phyloP scores from a whole-genome alignment of 2,329 filamentous ascomycete genomes.

The Thielaviopsis ethacetica region DNA sequence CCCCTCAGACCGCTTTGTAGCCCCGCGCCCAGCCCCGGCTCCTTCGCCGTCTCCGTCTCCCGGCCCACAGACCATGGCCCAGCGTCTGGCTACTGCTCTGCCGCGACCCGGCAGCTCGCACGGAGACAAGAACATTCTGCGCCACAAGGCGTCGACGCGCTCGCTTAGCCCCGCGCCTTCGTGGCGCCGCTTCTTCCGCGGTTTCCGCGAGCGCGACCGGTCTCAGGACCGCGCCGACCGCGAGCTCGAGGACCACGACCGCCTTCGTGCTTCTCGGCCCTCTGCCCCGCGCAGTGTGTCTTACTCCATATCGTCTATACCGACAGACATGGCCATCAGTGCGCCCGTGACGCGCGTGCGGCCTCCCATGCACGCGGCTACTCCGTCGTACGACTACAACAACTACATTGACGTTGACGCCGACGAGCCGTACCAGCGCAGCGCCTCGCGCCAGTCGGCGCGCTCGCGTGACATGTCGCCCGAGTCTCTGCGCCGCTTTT shows the following conservation, averaged over 20 bases:
- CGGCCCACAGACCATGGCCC: conserved; percentile 6
- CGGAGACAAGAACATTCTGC: conserved; percentile 13
- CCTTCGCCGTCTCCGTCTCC: conserved; percentile 17
- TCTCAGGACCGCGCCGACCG: conserved; percentile 17
- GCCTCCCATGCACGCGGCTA: neutral
- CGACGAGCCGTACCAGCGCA: neutral
- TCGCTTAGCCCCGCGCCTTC: conserved; percentile 32
- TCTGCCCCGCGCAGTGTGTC: conserved; percentile 4
- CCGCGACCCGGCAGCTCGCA: neutral
- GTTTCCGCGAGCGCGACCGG: conserved; percentile 20
- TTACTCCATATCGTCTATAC: neutral
- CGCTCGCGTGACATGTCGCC: conserved; percentile 35
- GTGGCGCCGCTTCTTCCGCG: conserved; percentile 35
- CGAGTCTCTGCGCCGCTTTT: conserved; percentile 35
- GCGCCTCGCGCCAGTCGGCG: neutral
- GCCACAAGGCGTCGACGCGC: conserved; percentile 26
- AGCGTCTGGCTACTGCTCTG: conserved; percentile 1
- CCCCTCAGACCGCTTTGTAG: conserved; percentile 57
- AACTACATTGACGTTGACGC: neutral
- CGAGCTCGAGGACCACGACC: conserved; percentile 7
- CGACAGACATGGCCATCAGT: neutral
- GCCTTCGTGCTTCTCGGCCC: neutral
- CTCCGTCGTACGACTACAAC: neutral
- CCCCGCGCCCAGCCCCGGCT: conserved; percentile 41
- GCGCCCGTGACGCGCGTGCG: neutral